Base-by-base conservation (phyloP, 176 grass and related monocot species). In the Triticum turgidum region DNA sequence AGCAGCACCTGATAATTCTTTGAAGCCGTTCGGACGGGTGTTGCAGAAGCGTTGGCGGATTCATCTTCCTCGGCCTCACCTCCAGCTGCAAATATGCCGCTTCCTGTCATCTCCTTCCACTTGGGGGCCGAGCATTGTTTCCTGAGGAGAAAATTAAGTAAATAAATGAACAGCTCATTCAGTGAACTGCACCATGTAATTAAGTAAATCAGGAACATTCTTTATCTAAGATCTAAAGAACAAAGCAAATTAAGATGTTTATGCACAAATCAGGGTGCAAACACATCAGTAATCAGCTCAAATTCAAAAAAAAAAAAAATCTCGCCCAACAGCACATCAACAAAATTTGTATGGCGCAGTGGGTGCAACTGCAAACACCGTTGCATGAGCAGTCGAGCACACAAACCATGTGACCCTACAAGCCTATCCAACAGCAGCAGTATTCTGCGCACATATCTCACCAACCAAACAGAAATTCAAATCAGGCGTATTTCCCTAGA, bases 91-190 rank as follows among this genome's bases (percentile, higher is more conserved):
- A 98, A 98, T 83, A 98, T 98, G 21, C 95, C 95, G 65, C 95
- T 95, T 27, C 95, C 95, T 84, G 93, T 92, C 93, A 98, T 98
- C 89, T 98, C 95, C 84, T 97, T 97, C 91, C 92, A 93, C 81
- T 97, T 97, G 25, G 95, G 91, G 84, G 90, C 95, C 10, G 93
- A 98, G 54, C 95, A 98, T 87, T 91, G 91, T 92, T 98, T 98
- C 91, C 95, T 98, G 79, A 69, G 73, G 15, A 6, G 4, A 76
- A 87, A 76, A 65, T 52, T 68, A 37, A n/a, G 11, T 12, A 12
- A 75, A 30, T 11, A 35, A 44, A 47, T 8, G 0, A 87, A 65
- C 10, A 4, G 12, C 22, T 73, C 44, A 76, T 44, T 76, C 22
- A 35, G 59, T 79, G 66, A 39, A 65, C 22, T 22, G n/a, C n/a